phyloP scores from a whole-genome alignment of 805 yeast genomes.

The Tetrapisispora iriomotensis region DNA sequence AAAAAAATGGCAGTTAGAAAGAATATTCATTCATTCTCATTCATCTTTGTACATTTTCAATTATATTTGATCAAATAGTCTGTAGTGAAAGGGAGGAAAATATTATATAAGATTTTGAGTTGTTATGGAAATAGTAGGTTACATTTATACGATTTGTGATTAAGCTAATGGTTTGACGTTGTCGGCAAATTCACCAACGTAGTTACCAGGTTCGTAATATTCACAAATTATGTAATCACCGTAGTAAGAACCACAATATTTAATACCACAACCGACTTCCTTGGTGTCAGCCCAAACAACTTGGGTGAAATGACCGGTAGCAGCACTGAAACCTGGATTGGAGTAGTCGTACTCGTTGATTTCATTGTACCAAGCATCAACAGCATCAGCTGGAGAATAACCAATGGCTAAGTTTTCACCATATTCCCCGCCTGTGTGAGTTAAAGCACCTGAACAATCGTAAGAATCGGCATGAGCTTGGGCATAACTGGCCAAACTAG shows the following conservation, averaged over 20 bases:
- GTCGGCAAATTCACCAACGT: slow-evolving; percentile 40
- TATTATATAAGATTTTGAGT: no score
- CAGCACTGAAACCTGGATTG: slow-evolving; percentile 37
- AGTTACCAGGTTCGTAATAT: slow-evolving; percentile 68
- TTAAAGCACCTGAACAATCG: slow-evolving; percentile 47
- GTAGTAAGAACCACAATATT: slow-evolving; percentile 43
- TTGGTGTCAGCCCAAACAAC: slow-evolving; percentile 56
- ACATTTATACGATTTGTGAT: neutral
- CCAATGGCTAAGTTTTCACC: slow-evolving; percentile 78
- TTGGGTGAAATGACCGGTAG: slow-evolving; percentile 65
- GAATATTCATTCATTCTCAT: no score
- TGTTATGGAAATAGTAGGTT: neutral
- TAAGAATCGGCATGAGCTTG: slow-evolving; percentile 39
- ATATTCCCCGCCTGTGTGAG: slow-evolving; percentile 46
- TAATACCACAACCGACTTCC: slow-evolving; percentile 61
- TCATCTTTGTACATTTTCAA: no score
- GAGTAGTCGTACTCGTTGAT: slow-evolving; percentile 45
- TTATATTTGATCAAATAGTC: no score
- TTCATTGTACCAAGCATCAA: slow-evolving; percentile 70
- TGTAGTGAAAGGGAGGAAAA: no score
- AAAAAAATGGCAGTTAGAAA: no score
- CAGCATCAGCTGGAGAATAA: slow-evolving; percentile 33
- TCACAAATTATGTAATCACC: slow-evolving; percentile 64
- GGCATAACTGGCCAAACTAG: slow-evolving; percentile 39
- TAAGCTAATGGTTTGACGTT: slow-evolving; percentile 21